Base-by-base conservation (phyloP, 1,139 yeast species). In the Kodamaea sp. region DNA sequence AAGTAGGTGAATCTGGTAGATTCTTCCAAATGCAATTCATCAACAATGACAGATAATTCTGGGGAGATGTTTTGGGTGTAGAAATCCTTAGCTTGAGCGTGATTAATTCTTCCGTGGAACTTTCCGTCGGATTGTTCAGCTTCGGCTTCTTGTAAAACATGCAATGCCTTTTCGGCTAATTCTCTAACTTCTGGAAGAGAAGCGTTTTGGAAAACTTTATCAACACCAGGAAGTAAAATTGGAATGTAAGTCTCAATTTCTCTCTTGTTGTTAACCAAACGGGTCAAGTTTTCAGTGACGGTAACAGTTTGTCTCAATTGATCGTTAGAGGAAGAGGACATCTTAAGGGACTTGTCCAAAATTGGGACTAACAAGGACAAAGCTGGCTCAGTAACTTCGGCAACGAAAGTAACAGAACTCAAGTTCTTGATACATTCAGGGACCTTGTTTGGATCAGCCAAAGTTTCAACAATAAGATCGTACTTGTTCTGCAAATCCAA, bases 381-480 rank as follows among this genome's bases (percentile, higher is more conserved):
- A 6, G 96, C 94, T 7, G 97, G 95, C 65, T 90, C 97, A 12
- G 97, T 92, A 43, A 92, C 98, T 68, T 92, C 98, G 31, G 98
- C 96, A 32, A 92, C 98, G 61, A 92, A 92, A 0, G 98, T 92
- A 35, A 92, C 97, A 30, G 95, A 86, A 2, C 96, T 84, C 44
- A 92, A 75, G 33, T 90, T 80, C 63, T 85, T 87, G 61, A 92
- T 87, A 63, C 96, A 89, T 41, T 80, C 84, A 38, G 96, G 85
- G 32, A 90, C 95, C 57, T 84, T 85, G 47, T 73, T 74, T 29
- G 97, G 97, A 56, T 92, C 86, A 32, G 95, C 88, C 59, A 92
- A 75, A 32, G 97, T 92, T 43, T 83, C 85, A 32, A 87, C 85
- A 57, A 92, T 88, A 42, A 88, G 67, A 46, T 88, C 92, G 57